A percentile compares a stretch with the other conserved stretches of the same genome.
Evolutionary conservation across 2,329 filamentous ascomycete genomes (phyloP).

Genomic region (Epichloe glyceriae): DNA sequence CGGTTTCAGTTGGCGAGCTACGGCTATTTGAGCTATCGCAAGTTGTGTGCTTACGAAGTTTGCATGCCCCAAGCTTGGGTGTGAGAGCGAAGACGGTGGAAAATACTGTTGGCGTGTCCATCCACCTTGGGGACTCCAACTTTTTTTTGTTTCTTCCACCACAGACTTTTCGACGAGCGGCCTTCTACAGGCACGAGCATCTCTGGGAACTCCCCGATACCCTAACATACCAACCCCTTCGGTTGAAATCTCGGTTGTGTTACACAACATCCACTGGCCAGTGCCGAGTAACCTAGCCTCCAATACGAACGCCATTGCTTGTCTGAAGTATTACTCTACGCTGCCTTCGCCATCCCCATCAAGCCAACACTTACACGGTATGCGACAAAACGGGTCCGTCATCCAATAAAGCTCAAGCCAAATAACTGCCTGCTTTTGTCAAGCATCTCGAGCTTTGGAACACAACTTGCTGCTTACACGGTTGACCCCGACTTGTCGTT

Average conservation of each 20-base stretch:
- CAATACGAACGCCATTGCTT: not conserved
- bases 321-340: not conserved
- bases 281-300: not conserved
- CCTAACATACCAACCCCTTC: not conserved
- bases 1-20: not conserved
- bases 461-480: not conserved
- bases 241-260: not conserved
- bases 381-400: constrained; percentile 10
- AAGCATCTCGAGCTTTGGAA: not conserved
- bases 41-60: not conserved
- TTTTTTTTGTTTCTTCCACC: not conserved
- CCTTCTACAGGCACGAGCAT: not conserved
- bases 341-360: not conserved
- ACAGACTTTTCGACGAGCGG: not conserved
- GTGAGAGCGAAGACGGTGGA: not conserved
- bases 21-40: not conserved
- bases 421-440: not conserved
- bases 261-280: constrained; percentile 1
- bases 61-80: not conserved
- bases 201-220: not conserved
- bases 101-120: not conserved
- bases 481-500: not conserved
- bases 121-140: not conserved
- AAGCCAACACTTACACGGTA: constrained; percentile 10
- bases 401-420: not conserved